phyloP scores from a whole-genome alignment of 805 yeast species.

The Candida caryicola region DNA sequence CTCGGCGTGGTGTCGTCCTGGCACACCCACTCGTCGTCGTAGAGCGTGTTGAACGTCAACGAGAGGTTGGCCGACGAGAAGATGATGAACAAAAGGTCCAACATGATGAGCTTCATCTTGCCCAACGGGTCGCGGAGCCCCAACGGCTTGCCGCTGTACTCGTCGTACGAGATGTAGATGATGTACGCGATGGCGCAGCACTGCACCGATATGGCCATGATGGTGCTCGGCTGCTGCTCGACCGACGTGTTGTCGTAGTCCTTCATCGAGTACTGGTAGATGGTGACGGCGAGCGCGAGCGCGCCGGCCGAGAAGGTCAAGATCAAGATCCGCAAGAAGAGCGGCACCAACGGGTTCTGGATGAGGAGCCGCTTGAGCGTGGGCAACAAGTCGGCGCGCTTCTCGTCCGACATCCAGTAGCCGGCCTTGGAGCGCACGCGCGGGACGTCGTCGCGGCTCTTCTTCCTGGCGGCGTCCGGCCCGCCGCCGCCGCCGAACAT shows the following conservation, averaged over 20 bases:
- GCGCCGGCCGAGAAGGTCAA: constrained; percentile 60
- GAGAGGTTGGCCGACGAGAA: constrained; percentile 87
- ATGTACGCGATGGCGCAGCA: constrained; percentile 74
- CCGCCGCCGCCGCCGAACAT: neutral
- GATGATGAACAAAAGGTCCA: constrained; percentile 84
- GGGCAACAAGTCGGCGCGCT: constrained; percentile 62
- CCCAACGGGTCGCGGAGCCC: constrained; percentile 85
- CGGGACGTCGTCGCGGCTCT: constrained; percentile 5
- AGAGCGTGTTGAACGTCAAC: constrained; percentile 78
- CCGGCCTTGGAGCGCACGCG: constrained; percentile 53
- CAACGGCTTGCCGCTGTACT: constrained; percentile 85
- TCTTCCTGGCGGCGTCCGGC: neutral
- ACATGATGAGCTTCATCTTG: constrained; percentile 74
- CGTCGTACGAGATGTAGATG: constrained; percentile 82
- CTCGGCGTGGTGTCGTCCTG: constrained; percentile 22
- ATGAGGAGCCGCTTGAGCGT: constrained; percentile 56
- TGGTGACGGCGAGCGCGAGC: constrained; percentile 65
- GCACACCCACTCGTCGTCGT: constrained; percentile 80
- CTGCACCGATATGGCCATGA: constrained; percentile 88
- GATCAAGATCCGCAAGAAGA: constrained; percentile 57
- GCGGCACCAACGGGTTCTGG: constrained; percentile 77
- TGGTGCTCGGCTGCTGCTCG: constrained; percentile 81
- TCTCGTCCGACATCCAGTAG: constrained; percentile 66
- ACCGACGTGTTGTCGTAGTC: constrained; percentile 37
- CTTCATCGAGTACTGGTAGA: constrained; percentile 42